phyloP scores from a whole-genome alignment of 108 stramenopile genomes.

The Aureococcus anophagefferens region DNA sequence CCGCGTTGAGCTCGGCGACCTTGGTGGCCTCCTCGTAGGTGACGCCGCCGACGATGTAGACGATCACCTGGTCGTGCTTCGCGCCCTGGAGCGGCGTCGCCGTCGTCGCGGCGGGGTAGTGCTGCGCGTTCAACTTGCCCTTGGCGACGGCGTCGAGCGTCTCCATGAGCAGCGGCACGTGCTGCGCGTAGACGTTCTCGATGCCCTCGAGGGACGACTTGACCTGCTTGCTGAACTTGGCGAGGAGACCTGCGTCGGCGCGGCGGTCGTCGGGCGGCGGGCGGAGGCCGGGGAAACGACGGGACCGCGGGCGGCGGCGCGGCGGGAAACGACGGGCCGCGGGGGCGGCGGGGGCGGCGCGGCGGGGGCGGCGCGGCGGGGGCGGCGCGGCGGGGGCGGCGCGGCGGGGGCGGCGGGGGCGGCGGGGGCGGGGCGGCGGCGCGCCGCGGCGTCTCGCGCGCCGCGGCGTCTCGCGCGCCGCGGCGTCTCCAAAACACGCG shows the following conservation, averaged over 20 bases:
- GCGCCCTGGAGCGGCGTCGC: constrained; percentile 28
- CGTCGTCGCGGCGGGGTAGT: constrained; percentile 56
- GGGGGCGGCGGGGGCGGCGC: too few relatives aligned
- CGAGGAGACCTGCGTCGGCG: constrained; percentile 55
- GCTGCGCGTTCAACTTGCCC: constrained; percentile 70
- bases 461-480: too few relatives aligned
- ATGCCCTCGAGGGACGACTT: constrained; percentile 89
- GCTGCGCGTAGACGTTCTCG: constrained; percentile 93
- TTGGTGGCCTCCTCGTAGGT: constrained; percentile 93
- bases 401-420: too few relatives aligned
- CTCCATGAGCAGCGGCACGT: constrained; percentile 81
- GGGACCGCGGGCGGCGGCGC: too few relatives aligned
- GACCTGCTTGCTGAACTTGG: constrained; percentile 82
- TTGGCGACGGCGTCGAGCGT: constrained; percentile 65
- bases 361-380: too few relatives aligned
- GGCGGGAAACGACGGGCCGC: too few relatives aligned
- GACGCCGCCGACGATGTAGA: constrained; percentile 89
- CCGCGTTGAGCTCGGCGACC: constrained; percentile 69
- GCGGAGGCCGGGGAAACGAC: too few relatives aligned
- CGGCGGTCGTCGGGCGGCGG: too few relatives aligned
- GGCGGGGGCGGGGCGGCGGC: too few relatives aligned
- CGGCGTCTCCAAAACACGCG: too few relatives aligned
- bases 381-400: too few relatives aligned
- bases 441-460: too few relatives aligned
- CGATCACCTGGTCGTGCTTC: constrained; percentile 51